Conservation (phyloP, 2,329 filamentous ascomycete genomes). For the Arthrobotrys iridis region DNA sequence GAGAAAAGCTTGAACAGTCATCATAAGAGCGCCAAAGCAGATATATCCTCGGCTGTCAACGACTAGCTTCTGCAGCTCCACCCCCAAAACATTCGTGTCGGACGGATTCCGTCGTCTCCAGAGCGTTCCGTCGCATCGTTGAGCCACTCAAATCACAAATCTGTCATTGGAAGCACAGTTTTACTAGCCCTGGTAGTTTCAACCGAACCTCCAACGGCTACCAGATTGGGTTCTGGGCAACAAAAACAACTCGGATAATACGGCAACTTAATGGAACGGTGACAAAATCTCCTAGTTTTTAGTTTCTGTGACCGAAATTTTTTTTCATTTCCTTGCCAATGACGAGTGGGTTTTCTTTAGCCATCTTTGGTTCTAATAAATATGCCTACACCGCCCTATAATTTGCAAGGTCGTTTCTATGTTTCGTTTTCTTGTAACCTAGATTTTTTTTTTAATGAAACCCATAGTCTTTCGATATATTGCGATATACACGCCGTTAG, state of each 20-base stretch:
- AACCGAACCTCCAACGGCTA: conserved; percentile 35
- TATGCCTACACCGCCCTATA: conserved; percentile 27
- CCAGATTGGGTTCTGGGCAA: conserved; percentile 33
- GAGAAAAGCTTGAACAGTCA: conserved; percentile 36
- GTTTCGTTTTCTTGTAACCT: conserved; percentile 10
- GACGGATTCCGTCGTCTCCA: conserved; percentile 46
- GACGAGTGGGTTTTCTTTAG: conserved; percentile 20
- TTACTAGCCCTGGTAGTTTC: conserved; percentile 35
- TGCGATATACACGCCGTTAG: conserved; percentile 16
- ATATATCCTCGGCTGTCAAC: conserved; percentile 52
- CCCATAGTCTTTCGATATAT: conserved; percentile 5
- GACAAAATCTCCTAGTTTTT: conserved; percentile 20
- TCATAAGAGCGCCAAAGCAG: conserved; percentile 17
- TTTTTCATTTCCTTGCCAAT: not conserved
- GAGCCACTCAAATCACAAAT: conserved; percentile 13
- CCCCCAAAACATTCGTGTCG: conserved; percentile 20
- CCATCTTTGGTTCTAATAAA: conserved; percentile 25
- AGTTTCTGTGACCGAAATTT: conserved; percentile 19
- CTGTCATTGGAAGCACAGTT: conserved; percentile 8
- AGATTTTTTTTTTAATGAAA: conserved; percentile 18
- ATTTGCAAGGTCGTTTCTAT: not conserved
- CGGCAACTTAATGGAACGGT: conserved; percentile 38
- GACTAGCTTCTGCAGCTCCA: not conserved
- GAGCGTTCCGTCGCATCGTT: conserved; percentile 24
- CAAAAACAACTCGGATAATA: conserved; percentile 40